phyloP scores from a whole-genome alignment of 2,329 filamentous ascomycete genomes.

The Davidsoniella neocaledoniae region DNA sequence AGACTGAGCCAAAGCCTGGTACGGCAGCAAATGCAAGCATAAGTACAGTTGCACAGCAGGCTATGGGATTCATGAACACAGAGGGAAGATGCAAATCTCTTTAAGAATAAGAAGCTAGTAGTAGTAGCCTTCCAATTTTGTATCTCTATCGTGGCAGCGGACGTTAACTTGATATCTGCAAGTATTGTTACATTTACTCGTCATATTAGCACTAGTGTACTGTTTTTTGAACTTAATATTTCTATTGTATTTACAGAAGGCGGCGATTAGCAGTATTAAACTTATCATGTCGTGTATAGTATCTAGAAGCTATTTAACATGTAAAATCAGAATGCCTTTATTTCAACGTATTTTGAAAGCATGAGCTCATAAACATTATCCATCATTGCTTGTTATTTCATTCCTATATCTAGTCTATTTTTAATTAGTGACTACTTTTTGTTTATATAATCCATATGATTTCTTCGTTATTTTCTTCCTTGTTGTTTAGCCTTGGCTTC shows the following conservation, averaged over 20 bases:
- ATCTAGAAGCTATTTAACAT: too few species aligned
- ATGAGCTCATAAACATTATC: not conserved
- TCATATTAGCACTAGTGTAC: not conserved
- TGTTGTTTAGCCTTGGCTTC: conserved; percentile 41
- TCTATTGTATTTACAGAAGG: not conserved
- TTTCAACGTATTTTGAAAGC: not conserved
- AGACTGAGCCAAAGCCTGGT: conserved; percentile 10
- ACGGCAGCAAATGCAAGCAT: not conserved
- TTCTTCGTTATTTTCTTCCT: conserved; percentile 9
- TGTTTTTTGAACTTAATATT: conserved; percentile 1
- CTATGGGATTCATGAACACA: conserved; percentile 21
- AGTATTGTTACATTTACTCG: too few species aligned
- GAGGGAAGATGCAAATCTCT: conserved; percentile 6
- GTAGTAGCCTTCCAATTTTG: not conserved
- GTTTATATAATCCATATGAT: conserved; percentile 1
- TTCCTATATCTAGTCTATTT: not conserved
- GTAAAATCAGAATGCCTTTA: too few species aligned
- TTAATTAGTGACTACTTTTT: not conserved
- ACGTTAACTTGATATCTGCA: too few species aligned
- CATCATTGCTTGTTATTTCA: not conserved
- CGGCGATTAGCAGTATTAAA: too few species aligned
- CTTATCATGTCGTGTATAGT: too few species aligned
- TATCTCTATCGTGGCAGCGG: not conserved
- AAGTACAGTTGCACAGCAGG: conserved; percentile 20
- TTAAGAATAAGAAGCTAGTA: not conserved